Evolutionary conservation across 371 early-diverging fungal genomes (phyloP).

Genomic region (Mucor lusitanicus): DNA sequence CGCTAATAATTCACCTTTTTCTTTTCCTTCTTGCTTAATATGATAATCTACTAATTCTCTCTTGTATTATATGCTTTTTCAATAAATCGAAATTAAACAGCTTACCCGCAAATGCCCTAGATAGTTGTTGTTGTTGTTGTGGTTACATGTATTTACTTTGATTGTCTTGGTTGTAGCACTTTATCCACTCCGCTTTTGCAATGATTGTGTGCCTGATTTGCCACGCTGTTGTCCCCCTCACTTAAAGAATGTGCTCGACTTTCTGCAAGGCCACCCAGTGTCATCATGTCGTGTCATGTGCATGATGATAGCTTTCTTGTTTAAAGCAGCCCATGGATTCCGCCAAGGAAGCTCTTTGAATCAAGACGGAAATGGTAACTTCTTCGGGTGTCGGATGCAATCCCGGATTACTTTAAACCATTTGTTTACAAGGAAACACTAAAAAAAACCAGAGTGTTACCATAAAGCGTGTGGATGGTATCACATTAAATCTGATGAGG

Average conservation of each 20-base stretch:
- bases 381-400: constrained; percentile 13
- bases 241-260: neutral
- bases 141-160: neutral
- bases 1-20: neutral
- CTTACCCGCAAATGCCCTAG: neutral
- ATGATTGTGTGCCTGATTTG: neutral
- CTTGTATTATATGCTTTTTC: neutral
- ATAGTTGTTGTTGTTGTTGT: neutral
- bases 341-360: neutral
- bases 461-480: neutral
- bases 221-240: neutral
- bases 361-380: neutral
- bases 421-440: neutral
- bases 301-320: neutral
- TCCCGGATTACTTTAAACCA: constrained; percentile 3
- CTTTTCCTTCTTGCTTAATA: neutral
- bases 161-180: neutral
- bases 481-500: neutral
- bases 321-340: neutral
- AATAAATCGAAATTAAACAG: neutral
- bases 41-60: neutral
- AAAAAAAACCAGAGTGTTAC: neutral
- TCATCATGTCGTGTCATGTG: neutral
- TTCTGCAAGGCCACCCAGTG: neutral
- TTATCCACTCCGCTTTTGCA: neutral